phyloP scores from a whole-genome alignment of 768 basidiomycete species.

The Suillus tomentosus region DNA sequence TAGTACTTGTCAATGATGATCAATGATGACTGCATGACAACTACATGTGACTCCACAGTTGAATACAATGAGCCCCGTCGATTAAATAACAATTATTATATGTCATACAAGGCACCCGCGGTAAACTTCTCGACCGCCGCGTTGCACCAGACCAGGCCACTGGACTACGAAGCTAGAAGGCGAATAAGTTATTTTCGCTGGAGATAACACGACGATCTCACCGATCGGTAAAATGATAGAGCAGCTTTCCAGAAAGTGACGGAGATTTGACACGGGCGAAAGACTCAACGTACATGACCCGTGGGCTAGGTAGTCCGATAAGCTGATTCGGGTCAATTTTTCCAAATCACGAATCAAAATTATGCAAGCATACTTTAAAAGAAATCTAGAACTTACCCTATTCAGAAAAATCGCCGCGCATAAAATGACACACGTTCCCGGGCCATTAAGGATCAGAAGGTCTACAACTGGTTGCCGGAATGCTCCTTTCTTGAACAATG shows the following conservation, averaged over 20 bases:
- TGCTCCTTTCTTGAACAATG: slow-evolving; percentile 37
- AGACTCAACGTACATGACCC: slow-evolving; percentile 87
- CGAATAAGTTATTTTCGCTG: slow-evolving; percentile 38
- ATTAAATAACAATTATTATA: background rate
- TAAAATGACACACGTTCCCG: slow-evolving; percentile 88
- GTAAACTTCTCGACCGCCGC: slow-evolving; percentile 48
- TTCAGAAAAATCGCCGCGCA: slow-evolving; percentile 71
- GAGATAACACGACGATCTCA: slow-evolving; percentile 65
- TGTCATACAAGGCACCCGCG: slow-evolving; percentile 66
- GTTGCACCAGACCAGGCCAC: slow-evolving; percentile 67
- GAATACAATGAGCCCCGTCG: background rate
- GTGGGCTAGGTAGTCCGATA: slow-evolving; percentile 69
- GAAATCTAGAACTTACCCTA: slow-evolving; percentile 50
- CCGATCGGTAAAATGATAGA: slow-evolving; percentile 84
- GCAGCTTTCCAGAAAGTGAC: slow-evolving; percentile 82
- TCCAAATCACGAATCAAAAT: slow-evolving; percentile 10
- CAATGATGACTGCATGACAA: too few species aligned
- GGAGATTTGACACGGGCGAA: slow-evolving; percentile 85
- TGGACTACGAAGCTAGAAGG: slow-evolving; percentile 80
- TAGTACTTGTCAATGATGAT: background rate
- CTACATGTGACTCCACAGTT: too few species aligned
- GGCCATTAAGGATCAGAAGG: slow-evolving; percentile 87
- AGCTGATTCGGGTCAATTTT: slow-evolving; percentile 50
- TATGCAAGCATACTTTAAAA: background rate
- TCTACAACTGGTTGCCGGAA: slow-evolving; percentile 54